These are phyloP conservation scores for Metarhizium humberi DNA, from an alignment of 2,329 filamentous ascomycete species.

Conservation along the genomic window DNA sequence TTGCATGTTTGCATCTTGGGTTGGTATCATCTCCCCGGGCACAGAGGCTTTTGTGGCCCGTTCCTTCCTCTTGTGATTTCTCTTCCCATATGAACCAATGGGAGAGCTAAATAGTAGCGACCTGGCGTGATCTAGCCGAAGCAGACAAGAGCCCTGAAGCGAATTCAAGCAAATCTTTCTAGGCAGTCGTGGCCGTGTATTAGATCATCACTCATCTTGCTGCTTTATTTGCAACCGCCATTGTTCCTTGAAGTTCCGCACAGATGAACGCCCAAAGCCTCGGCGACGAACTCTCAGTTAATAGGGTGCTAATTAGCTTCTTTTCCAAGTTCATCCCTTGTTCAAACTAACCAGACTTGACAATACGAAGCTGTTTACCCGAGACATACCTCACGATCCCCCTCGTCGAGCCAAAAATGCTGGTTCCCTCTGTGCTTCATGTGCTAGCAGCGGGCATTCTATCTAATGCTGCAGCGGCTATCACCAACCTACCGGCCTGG, in stretches of 20 bases:
- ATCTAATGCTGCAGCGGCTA: background rate
- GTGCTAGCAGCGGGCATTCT: background rate
- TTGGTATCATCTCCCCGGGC: too few species aligned
- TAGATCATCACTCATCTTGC: background rate
- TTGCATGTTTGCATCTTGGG: too few species aligned
- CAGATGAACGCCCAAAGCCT: background rate
- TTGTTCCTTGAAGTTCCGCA: background rate
- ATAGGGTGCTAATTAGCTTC: background rate
- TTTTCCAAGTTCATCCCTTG: background rate
- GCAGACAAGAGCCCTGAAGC: background rate
- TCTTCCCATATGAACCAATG: background rate
- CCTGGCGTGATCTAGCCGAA: background rate
- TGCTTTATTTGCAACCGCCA: background rate
- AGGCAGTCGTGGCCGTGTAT: too few species aligned
- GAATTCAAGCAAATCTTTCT: background rate
- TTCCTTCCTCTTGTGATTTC: background rate
- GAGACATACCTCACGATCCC: background rate
- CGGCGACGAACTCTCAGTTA: background rate
- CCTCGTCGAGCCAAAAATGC: background rate
- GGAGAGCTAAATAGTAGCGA: background rate
- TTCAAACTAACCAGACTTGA: background rate
- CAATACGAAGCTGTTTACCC: background rate
- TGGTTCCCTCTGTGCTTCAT: background rate
- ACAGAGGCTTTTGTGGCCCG: background rate
- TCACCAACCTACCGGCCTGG: too few species aligned